Evolutionary conservation across 2,329 filamentous ascomycete species (phyloP), one percentile per base, ranked within the genome.

Genomic region (Alternaria brassicicola): DNA sequence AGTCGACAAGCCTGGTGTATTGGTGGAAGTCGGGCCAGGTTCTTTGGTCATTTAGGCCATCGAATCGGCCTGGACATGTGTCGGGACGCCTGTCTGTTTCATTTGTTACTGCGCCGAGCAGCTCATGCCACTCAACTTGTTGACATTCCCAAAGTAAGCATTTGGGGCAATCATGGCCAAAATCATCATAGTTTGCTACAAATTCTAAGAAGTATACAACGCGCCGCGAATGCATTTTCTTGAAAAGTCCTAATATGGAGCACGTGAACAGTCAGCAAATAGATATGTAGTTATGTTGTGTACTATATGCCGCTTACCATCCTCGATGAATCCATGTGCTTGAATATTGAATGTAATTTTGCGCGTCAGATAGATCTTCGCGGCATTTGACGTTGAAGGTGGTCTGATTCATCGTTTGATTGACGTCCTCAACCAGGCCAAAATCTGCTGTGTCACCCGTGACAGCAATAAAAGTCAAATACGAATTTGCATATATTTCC

Each of bases 391-490:
- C n/a, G 4, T 33, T 15, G 12, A 15, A 13, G 31, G 31, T 13
- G n/a, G 6, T 17, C n/a, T 35, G 13, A 19, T 39, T 39, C 8
- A 23, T 2, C 36, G 23, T 23, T 4, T 17, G 41, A 28, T 26
- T 23, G n/a, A 28, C 3, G 4, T 17, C 4, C 2, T 43, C 41
- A 1, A 12, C 15, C 7, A 43, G 25, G 1, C 23, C 41, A 12
- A 1, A 26, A 23, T 28, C n/a, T 5, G 23, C 41, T 23, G 23
- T 7, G 1, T 12, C 4, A 12, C 41, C 23, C 2, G 25, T 17
- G 0, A 0, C 2, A 13, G 41, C 41, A 2, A 28, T 25, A 4
- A 43, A n/a, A 7, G 23, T 43, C 0, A 43, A 6, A 1, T 13
- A 43, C 2, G 41, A 28, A 13, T 43, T 28, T 0, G 41, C 41